phyloP scores from a whole-genome alignment of 176 grass and related monocot genomes.

The Triticum timopheevii region DNA sequence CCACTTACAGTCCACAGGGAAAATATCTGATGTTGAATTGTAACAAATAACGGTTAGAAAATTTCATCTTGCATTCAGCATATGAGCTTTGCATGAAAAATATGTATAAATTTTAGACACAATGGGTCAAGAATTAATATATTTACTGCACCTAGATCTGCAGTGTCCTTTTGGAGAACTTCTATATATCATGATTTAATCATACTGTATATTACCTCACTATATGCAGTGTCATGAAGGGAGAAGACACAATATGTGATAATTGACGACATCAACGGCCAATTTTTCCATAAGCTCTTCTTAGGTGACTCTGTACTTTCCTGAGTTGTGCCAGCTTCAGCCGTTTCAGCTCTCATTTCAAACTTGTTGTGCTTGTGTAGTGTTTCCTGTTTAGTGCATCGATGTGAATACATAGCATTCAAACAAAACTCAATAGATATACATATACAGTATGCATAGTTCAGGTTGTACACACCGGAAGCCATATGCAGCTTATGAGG shows the following conservation, averaged over 20 bases:
- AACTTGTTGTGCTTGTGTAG: slow-evolving; percentile 61
- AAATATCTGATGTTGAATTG: slow-evolving; percentile 64
- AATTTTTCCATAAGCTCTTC: slow-evolving; percentile 59
- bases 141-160: neutral
- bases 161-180: neutral
- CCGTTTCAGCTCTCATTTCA: slow-evolving; percentile 2
- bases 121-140: neutral
- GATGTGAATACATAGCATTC: neutral
- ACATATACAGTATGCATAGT: neutral
- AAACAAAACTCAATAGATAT: neutral
- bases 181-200: neutral
- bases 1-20: slow-evolving; percentile 86
- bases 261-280: slow-evolving; percentile 82
- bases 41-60: neutral
- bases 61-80: neutral
- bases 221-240: slow-evolving; percentile 77
- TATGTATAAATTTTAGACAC: neutral
- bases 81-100: neutral
- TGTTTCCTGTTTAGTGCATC: slow-evolving; percentile 53
- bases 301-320: slow-evolving; percentile 12
- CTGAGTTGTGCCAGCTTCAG: slow-evolving; percentile 4
- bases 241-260: slow-evolving; percentile 62
- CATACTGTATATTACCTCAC: slow-evolving; percentile 48
- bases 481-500: slow-evolving; percentile 67
- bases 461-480: slow-evolving; percentile 63